Percentiles rank a stretch among this genome's conserved stretches.
phyloP scores from a whole-genome alignment of 371 early-diverging fungal species.

The Apophysomyces sp. region DNA sequence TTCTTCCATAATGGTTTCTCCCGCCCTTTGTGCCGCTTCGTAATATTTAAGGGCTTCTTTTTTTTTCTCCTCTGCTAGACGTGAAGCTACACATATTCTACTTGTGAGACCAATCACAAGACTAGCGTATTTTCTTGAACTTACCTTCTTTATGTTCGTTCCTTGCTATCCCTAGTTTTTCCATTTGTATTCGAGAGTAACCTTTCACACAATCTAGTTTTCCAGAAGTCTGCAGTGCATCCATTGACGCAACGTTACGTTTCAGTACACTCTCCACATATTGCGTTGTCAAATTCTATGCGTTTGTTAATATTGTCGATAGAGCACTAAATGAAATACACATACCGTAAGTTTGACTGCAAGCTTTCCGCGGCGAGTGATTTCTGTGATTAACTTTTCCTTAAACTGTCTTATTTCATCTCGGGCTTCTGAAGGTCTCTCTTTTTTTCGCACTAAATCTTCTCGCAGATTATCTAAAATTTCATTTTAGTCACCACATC shows the following conservation, averaged over 20 bases:
- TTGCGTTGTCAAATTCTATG: slow-evolving; percentile 7
- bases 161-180: slow-evolving; percentile 12
- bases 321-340: too few species aligned
- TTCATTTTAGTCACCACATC: slow-evolving; percentile 15
- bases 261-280: slow-evolving; percentile 3
- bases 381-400: slow-evolving; percentile 3
- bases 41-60: slow-evolving; percentile 18
- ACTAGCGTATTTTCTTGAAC: neutral
- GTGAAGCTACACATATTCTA: neutral
- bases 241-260: slow-evolving; percentile 16
- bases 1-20: slow-evolving; percentile 38
- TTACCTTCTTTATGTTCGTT: slow-evolving; percentile 15
- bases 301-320: neutral
- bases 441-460: neutral
- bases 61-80: slow-evolving; percentile 4
- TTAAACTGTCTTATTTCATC: slow-evolving; percentile 7
- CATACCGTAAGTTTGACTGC: slow-evolving; percentile 8
- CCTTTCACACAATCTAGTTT: slow-evolving; percentile 12
- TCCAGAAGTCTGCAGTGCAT: slow-evolving; percentile 14
- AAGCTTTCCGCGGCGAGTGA: slow-evolving; percentile 9
- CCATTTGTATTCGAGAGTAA: slow-evolving; percentile 8
- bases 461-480: slow-evolving; percentile 8
- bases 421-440: neutral
- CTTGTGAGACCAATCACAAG: too few species aligned
- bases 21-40: slow-evolving; percentile 44